Percentiles rank a stretch among this genome's conserved stretches.
Evolutionary conservation across 1,284 basidiomycete species (phyloP).

Genomic region (Tilletia walkeri): DNA sequence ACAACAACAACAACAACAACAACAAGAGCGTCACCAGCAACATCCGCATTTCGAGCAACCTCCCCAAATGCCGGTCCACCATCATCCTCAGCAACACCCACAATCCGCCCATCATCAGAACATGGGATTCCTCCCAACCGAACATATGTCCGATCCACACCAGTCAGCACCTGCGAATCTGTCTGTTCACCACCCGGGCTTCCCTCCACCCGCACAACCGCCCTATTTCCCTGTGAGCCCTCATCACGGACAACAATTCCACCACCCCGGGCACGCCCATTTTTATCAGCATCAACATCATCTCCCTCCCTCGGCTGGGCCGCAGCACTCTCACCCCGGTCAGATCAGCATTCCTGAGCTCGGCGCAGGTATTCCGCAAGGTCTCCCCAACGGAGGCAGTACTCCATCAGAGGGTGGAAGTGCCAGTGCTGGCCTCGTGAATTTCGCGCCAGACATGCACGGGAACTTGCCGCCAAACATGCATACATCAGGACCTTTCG

Average conservation of each 20-base stretch:
- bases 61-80: neutral
- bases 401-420: too few relatives aligned
- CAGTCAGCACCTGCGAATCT: too few relatives aligned
- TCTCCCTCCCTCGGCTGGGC: too few relatives aligned
- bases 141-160: neutral
- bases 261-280: neutral
- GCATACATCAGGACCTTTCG: neutral
- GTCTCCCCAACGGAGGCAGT: too few relatives aligned
- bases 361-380: too few relatives aligned
- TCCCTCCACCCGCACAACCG: neutral
- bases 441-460: too few relatives aligned
- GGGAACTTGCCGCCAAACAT: too few relatives aligned
- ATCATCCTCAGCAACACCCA: constrained; percentile 14
- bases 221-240: neutral
- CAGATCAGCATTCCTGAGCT: too few relatives aligned
- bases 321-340: too few relatives aligned
- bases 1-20: neutral
- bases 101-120: neutral
- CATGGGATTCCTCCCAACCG: neutral
- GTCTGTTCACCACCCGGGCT: neutral
- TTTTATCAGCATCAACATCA: neutral
- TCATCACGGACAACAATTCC: neutral
- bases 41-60: constrained; percentile 7
- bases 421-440: too few relatives aligned
- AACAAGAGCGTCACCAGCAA: neutral